A percentile compares a stretch with the other conserved stretches of the same genome.
These are phyloP conservation scores for Takashimella koratensis DNA, from an alignment of 1,284 basidiomycete species.

Conservation along the genomic window DNA sequence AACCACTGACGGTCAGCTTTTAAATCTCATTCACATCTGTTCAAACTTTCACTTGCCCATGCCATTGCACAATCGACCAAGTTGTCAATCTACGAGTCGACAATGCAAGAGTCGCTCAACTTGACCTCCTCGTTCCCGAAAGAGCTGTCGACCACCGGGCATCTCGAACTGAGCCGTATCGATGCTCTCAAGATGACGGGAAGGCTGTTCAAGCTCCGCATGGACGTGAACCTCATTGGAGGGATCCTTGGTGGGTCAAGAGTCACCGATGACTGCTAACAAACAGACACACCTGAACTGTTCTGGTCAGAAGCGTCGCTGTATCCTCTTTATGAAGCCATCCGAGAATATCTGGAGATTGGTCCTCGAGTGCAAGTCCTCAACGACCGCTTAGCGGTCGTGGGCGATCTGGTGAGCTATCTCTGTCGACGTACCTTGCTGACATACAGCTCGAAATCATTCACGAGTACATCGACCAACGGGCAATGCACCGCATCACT, in stretches of 20 bases:
- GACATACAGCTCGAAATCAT: slow-evolving; percentile 75
- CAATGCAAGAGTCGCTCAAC: slow-evolving; percentile 72
- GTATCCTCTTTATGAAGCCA: slow-evolving; percentile 85
- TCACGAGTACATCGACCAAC: slow-evolving; percentile 87
- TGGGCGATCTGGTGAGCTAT: slow-evolving; percentile 71
- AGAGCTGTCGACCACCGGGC: slow-evolving; percentile 75
- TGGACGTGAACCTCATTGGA: slow-evolving; percentile 86
- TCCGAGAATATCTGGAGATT: slow-evolving; percentile 93
- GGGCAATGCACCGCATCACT: slow-evolving; percentile 87
- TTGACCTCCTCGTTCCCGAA: slow-evolving; percentile 79
- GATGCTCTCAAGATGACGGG: slow-evolving; percentile 87
- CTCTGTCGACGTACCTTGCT: slow-evolving; percentile 1
- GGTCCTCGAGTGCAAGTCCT: slow-evolving; percentile 76
- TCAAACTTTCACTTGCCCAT: slow-evolving; percentile 80
- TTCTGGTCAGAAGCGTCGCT: slow-evolving; percentile 94
- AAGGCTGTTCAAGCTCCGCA: slow-evolving; percentile 77
- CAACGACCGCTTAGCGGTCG: slow-evolving; percentile 83
- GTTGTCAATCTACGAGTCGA: slow-evolving; percentile 81
- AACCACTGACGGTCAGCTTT: slow-evolving; percentile 64
- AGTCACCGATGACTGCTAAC: neutral
- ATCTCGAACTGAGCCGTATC: slow-evolving; percentile 69
- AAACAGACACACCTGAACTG: slow-evolving; percentile 83
- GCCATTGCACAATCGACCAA: slow-evolving; percentile 93
- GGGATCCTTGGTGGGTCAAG: slow-evolving; percentile 64
- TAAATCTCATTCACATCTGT: slow-evolving; percentile 73